Evolutionary conservation across 1,284 basidiomycete species (phyloP).

Genomic region (Melampsora allii-populina): DNA sequence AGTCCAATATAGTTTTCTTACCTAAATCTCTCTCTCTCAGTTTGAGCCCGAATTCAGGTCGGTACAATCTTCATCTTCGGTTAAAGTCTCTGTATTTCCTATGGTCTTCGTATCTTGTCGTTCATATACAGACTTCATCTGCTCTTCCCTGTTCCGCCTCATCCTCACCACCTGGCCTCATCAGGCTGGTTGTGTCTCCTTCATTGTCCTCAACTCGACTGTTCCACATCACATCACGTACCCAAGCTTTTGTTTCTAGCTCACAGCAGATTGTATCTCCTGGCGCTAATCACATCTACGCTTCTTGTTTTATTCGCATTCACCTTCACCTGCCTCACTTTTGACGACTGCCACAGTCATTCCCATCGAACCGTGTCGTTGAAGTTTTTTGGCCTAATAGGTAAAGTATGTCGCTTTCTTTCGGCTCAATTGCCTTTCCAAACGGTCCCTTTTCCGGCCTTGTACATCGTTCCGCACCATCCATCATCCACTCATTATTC

Average conservation of each 20-base stretch:
- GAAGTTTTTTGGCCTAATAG: not conserved
- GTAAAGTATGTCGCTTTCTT: not conserved
- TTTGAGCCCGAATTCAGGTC: slow-evolving; percentile 3
- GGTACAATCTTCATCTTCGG: slow-evolving; percentile 1
- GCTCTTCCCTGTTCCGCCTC: not conserved
- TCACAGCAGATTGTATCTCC: not conserved
- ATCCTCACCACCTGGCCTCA: not conserved
- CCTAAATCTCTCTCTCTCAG: not conserved
- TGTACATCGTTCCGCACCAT: not conserved
- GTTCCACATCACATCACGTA: not conserved
- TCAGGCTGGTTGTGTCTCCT: too few relatives aligned
- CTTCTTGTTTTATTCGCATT: not conserved
- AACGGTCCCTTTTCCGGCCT: not conserved
- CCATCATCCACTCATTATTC: not conserved
- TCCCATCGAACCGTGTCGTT: not conserved
- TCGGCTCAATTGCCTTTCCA: not conserved
- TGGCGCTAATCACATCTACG: not conserved
- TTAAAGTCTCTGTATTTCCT: not conserved
- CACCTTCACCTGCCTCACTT: not conserved
- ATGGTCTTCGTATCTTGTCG: not conserved
- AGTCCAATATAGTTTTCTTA: not conserved
- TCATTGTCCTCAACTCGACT: not conserved
- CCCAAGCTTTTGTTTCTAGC: not conserved
- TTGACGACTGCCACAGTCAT: not conserved
- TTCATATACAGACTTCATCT: too few relatives aligned